These are phyloP conservation scores for Kodamaea ohmeri DNA, from an alignment of 1,139 yeast genomes.

Conservation along the genomic window DNA sequence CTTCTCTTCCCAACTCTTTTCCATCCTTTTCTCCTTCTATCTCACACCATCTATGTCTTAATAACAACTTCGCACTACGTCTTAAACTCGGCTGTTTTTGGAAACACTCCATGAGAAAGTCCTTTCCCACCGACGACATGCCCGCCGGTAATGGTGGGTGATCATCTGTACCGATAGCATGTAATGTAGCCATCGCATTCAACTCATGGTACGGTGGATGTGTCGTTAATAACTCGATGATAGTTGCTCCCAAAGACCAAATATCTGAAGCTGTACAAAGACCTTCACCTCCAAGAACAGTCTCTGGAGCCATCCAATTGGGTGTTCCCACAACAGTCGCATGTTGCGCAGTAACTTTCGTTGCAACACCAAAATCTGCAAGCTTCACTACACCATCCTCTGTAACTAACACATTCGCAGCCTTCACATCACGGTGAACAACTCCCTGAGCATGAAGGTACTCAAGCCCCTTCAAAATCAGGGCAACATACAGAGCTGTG, in stretches of 20 bases:
- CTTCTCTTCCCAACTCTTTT: slow-evolving; percentile 29
- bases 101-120: slow-evolving; percentile 73
- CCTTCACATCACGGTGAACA: slow-evolving; percentile 76
- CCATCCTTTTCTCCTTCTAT: background rate
- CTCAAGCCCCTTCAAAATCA: slow-evolving; percentile 69
- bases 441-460: slow-evolving; percentile 72
- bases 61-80: slow-evolving; percentile 52
- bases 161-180: slow-evolving; percentile 86
- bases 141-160: slow-evolving; percentile 74
- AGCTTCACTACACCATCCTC: slow-evolving; percentile 60
- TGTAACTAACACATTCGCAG: slow-evolving; percentile 68
- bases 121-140: slow-evolving; percentile 52
- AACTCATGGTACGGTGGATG: slow-evolving; percentile 84
- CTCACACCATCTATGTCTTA: slow-evolving; percentile 61
- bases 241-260: slow-evolving; percentile 95
- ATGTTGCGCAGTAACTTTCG: slow-evolving; percentile 45
- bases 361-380: slow-evolving; percentile 81
- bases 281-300: slow-evolving; percentile 72
- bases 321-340: slow-evolving; percentile 65
- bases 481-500: slow-evolving; percentile 59
- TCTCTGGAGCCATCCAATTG: slow-evolving; percentile 88
- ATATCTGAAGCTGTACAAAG: slow-evolving; percentile 84
- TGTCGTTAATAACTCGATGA: slow-evolving; percentile 81
- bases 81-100: slow-evolving; percentile 70
- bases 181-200: slow-evolving; percentile 84